These are phyloP conservation scores for Linnemannia hyalina DNA, from an alignment of 192 early-diverging fungal genomes.

Conservation along the genomic window DNA sequence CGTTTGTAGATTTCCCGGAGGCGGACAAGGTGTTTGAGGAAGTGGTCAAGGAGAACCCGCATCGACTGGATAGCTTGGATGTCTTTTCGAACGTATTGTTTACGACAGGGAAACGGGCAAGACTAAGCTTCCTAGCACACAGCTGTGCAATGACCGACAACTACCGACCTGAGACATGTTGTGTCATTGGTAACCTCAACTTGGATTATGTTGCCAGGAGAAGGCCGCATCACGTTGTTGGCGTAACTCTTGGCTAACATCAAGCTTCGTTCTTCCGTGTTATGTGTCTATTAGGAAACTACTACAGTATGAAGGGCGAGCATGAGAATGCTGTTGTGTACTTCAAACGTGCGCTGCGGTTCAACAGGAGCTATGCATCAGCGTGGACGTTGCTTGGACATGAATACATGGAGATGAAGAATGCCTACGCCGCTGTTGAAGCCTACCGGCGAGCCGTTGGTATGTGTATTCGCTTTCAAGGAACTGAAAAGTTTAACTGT, in stretches of 20 bases:
- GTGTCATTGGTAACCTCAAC: slow-evolving; percentile 66
- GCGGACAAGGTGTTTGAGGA: slow-evolving; percentile 78
- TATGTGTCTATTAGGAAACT: slow-evolving; percentile 74
- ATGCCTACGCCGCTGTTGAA: slow-evolving; percentile 89
- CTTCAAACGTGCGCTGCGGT: slow-evolving; percentile 86
- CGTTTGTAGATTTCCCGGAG: slow-evolving; percentile 76
- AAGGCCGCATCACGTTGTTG: too few species aligned
- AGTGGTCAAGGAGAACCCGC: slow-evolving; percentile 79
- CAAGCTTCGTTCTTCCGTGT: neutral
- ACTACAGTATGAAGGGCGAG: slow-evolving; percentile 85
- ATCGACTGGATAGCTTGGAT: slow-evolving; percentile 85
- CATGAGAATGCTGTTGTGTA: slow-evolving; percentile 88
- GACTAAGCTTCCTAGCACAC: slow-evolving; percentile 85
- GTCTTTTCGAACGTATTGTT: slow-evolving; percentile 91
- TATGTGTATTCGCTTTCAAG: slow-evolving; percentile 43
- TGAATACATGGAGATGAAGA: slow-evolving; percentile 94
- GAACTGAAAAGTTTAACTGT: neutral
- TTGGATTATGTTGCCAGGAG: neutral
- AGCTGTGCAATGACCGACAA: slow-evolving; percentile 77
- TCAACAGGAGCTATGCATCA: slow-evolving; percentile 79
- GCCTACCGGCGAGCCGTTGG: slow-evolving; percentile 88
- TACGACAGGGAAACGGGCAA: slow-evolving; percentile 76
- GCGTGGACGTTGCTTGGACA: slow-evolving; percentile 97
- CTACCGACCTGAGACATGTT: slow-evolving; percentile 91
- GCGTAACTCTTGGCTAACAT: neutral